Evolutionary conservation across 2,329 filamentous ascomycete species (phyloP).

Genomic region (Sclerotinia glacialis): DNA sequence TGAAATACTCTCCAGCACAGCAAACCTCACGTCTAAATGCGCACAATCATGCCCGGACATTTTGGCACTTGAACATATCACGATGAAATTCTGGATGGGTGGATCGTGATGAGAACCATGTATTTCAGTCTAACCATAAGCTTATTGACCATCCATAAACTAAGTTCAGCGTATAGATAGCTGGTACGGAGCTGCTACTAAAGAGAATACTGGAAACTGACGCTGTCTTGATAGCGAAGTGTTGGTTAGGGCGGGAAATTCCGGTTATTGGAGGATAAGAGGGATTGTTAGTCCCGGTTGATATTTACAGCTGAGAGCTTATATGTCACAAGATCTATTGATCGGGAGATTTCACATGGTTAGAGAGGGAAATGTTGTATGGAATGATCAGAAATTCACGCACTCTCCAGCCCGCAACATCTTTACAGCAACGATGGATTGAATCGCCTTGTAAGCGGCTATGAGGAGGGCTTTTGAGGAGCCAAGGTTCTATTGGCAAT

Average conservation of each 20-base stretch:
- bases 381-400: too few species aligned
- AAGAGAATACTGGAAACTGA: constrained; percentile 44
- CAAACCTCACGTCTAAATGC: constrained; percentile 48
- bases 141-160: constrained; percentile 51
- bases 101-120: constrained; percentile 38
- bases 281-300: too few species aligned
- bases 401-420: too few species aligned
- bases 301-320: too few species aligned
- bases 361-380: too few species aligned
- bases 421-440: too few species aligned
- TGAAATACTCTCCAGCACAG: constrained; percentile 42
- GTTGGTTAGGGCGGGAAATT: constrained; percentile 40
- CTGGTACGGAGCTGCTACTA: constrained; percentile 41
- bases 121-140: constrained; percentile 48
- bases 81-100: constrained; percentile 43
- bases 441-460: too few species aligned
- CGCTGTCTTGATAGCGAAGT: constrained; percentile 44
- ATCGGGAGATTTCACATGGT: too few species aligned
- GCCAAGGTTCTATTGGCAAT: too few species aligned
- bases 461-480: too few species aligned
- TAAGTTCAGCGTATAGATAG: constrained; percentile 44
- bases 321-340: too few species aligned
- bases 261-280: constrained; percentile 46
- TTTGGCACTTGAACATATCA: constrained; percentile 47
- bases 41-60: constrained; percentile 49